Evolutionary conservation across 2,329 filamentous ascomycete species (phyloP), one percentile per base, ranked within the genome.

Genomic region (Thyridium curvatum): DNA sequence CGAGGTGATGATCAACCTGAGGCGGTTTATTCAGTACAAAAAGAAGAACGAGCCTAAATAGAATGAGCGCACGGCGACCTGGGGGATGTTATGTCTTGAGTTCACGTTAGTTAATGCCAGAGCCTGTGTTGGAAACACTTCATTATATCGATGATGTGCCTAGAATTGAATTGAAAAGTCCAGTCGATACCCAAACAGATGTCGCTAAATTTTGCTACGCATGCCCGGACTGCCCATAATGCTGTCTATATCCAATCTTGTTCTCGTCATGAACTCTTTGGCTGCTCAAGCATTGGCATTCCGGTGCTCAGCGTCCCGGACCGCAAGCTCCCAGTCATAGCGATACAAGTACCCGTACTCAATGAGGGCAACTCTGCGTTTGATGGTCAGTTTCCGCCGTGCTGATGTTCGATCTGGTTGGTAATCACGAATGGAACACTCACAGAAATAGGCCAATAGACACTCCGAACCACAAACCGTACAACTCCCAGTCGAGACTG

Each of bases 401-500:
- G 8, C n/a, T 12, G 18, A 28, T 10, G 34, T 8, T 34, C 7
- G 16, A 29, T n/a, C 14, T 18, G 13, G 13, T 15, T 4, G 32
- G 18, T 7, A 34, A 30, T 12, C 17, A 17, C n/a, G 34, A 18
- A 10, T 32, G 7, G 28, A 12, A 6, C 16, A 68, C 72, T 65
- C 58, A 76, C 71, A 84, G 60, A 5, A 70, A 61, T 12, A 94
- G 65, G 2, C 86, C 90, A 46, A 94, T 59, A 0, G 82, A 84
- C 7, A 89, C 78, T 15, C 87, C 86, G 12, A 72, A 66, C 91
- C 91, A 97, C 14, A 97, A 66, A 1, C 91, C 91, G 40, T 78
- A 71, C 30, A 97, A 65, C 34, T 79, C 78, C 88, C 85, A 94
- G 15, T 71, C 71, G 4, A 90, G 64, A 0, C 79, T 83, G 58